A percentile compares a stretch with the other conserved stretches of the same genome.
Evolutionary conservation across 1,284 basidiomycete species (phyloP).

Genomic region (Papiliotrema nemorosa): DNA sequence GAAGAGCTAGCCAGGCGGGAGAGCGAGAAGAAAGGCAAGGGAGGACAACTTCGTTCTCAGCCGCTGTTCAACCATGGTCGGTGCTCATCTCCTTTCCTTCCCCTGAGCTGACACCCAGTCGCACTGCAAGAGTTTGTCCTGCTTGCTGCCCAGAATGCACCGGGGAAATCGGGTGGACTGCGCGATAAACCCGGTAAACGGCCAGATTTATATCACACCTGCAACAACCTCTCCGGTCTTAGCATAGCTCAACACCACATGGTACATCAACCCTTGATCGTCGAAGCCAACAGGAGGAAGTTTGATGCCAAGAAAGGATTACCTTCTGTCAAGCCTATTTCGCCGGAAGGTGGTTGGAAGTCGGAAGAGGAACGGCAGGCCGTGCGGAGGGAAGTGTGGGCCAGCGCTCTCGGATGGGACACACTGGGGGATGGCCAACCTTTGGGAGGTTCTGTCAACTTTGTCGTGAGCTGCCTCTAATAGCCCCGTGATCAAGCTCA

Average conservation of each 20-base stretch:
- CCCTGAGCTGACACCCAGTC: constrained; percentile 31
- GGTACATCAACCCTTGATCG: constrained; percentile 53
- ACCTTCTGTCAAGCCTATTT: constrained; percentile 26
- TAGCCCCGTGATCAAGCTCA: constrained; percentile 1
- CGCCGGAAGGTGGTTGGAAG: constrained; percentile 26
- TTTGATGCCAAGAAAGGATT: constrained; percentile 32
- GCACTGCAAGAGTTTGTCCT: constrained; percentile 87
- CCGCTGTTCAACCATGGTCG: constrained; percentile 1
- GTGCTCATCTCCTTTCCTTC: not conserved
- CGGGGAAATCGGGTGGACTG: constrained; percentile 64
- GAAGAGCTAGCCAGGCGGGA: constrained; percentile 58
- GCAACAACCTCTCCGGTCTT: constrained; percentile 85
- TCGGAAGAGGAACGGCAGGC: constrained; percentile 41
- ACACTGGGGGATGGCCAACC: constrained; percentile 60
- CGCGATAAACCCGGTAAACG: constrained; percentile 90
- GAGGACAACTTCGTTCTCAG: not conserved
- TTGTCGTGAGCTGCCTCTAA: constrained; percentile 59
- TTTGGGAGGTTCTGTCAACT: constrained; percentile 64
- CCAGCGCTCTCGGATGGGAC: constrained; percentile 67
- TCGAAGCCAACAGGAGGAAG: constrained; percentile 47
- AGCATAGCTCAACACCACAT: constrained; percentile 79
- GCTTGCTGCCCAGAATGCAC: constrained; percentile 73
- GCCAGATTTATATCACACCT: constrained; percentile 85
- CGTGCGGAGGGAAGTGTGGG: constrained; percentile 59
- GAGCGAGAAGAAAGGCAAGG: constrained; percentile 15